A percentile compares a stretch with the other conserved stretches of the same genome.
phyloP scores from a whole-genome alignment of 306 rosid species.

The Adenanthera pavonina region DNA sequence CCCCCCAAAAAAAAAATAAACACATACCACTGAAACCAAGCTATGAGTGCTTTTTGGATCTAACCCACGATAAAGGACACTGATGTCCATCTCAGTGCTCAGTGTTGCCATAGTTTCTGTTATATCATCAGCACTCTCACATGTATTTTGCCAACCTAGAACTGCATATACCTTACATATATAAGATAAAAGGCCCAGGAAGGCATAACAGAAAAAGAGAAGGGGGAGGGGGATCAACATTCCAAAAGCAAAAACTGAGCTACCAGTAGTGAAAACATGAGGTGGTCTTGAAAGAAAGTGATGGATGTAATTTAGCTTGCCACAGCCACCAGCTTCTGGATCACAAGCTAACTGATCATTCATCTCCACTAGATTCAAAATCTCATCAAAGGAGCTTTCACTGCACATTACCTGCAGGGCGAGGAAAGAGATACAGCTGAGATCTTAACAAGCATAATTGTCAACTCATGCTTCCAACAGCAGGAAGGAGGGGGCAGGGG shows the following conservation, averaged over 20 bases:
- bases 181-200: constrained; percentile 26
- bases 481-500: background rate
- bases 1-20: background rate
- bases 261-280: constrained; percentile 90
- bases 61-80: constrained; percentile 85
- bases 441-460: constrained; percentile 33
- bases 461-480: constrained; percentile 31
- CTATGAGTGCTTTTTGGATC: constrained; percentile 68
- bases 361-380: constrained; percentile 84
- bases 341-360: constrained; percentile 94
- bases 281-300: constrained; percentile 89
- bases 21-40: constrained; percentile 97
- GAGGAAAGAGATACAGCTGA: constrained; percentile 43
- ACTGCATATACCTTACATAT: constrained; percentile 59
- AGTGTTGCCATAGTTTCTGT: constrained; percentile 75
- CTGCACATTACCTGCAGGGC: constrained; percentile 63
- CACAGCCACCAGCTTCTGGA: constrained; percentile 83
- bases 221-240: background rate
- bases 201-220: background rate
- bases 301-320: constrained; percentile 88
- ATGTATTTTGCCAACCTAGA: constrained; percentile 94
- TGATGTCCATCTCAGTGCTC: constrained; percentile 75
- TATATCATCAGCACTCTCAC: constrained; percentile 86
- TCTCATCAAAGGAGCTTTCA: constrained; percentile 79
- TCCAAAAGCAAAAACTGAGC: constrained; percentile 34